phyloP scores from a whole-genome alignment of 2,329 filamentous ascomycete species.

The Fusarium subtropicale region DNA sequence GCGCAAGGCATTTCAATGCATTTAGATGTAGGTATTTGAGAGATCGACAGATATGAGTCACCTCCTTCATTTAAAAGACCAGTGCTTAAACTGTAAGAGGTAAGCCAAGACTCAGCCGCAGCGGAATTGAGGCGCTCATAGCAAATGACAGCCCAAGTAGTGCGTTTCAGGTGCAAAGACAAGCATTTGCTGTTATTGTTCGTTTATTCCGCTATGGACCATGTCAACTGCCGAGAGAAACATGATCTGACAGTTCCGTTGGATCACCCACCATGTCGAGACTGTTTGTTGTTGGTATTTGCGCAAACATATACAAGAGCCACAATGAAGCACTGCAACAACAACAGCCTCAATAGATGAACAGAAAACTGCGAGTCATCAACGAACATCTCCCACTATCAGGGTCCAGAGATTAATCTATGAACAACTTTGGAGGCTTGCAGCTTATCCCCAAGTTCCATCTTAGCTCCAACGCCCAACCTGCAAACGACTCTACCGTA shows the following conservation, averaged over 20 bases:
- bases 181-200: background rate
- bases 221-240: background rate
- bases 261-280: background rate
- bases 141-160: background rate
- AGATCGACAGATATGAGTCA: constrained; percentile 1
- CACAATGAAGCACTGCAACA: background rate
- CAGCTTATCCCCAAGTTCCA: background rate
- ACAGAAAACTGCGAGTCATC: background rate
- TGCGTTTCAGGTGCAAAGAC: constrained; percentile 17
- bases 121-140: constrained; percentile 6
- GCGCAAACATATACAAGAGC: too few species aligned
- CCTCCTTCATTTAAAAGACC: background rate
- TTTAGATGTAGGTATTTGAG: background rate
- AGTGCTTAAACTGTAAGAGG: constrained; percentile 16
- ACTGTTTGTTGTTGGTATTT: background rate
- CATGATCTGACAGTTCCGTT: background rate
- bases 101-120: constrained; percentile 28
- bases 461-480: constrained; percentile 22
- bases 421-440: background rate
- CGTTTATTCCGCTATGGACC: background rate
- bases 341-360: accelerated
- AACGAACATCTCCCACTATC: background rate
- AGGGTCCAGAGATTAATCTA: background rate
- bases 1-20: background rate
- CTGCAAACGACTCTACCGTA: constrained; percentile 15